Evolutionary conservation across 164 flowering plant genomes (phyloP).

Genomic region (Kingdonia uniflora): DNA sequence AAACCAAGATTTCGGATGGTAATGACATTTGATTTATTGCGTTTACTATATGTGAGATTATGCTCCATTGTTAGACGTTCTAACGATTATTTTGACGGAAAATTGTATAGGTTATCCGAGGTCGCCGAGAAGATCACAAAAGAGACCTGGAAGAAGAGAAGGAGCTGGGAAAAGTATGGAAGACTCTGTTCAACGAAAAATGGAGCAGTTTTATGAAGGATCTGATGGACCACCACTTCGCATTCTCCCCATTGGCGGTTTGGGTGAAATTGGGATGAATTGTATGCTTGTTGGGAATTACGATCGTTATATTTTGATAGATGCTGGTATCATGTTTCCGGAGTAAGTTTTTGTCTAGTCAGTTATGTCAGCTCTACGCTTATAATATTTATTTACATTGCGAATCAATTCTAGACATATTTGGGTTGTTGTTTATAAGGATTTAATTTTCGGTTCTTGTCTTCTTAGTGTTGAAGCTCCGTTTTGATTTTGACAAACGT

Average conservation of each 20-base stretch:
- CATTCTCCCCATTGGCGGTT: slow-evolving; percentile 90
- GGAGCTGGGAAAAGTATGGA: slow-evolving; percentile 86
- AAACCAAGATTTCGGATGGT: too few relatives aligned
- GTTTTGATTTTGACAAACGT: too few relatives aligned
- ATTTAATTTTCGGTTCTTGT: too few relatives aligned
- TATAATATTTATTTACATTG: neutral
- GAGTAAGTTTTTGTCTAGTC: slow-evolving; percentile 48
- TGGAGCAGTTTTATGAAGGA: slow-evolving; percentile 97
- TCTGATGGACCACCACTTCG: slow-evolving; percentile 92
- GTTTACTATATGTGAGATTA: too few relatives aligned
- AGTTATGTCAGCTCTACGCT: neutral
- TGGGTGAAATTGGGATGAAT: slow-evolving; percentile 99
- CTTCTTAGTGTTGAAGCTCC: too few relatives aligned
- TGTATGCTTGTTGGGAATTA: slow-evolving; percentile 98
- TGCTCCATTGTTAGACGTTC: too few relatives aligned
- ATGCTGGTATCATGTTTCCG: slow-evolving; percentile 99
- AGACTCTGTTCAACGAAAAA: slow-evolving; percentile 79
- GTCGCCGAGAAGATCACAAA: slow-evolving; percentile 36
- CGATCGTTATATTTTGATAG: slow-evolving; percentile 92
- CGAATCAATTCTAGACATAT: too few relatives aligned
- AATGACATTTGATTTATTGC: too few relatives aligned
- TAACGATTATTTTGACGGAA: too few relatives aligned
- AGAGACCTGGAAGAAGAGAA: slow-evolving; percentile 47
- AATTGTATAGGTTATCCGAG: slow-evolving; percentile 34
- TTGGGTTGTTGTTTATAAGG: too few relatives aligned